Conservation (phyloP, 148 eudicot genomes). For the Nepenthes mirabilis region DNA sequence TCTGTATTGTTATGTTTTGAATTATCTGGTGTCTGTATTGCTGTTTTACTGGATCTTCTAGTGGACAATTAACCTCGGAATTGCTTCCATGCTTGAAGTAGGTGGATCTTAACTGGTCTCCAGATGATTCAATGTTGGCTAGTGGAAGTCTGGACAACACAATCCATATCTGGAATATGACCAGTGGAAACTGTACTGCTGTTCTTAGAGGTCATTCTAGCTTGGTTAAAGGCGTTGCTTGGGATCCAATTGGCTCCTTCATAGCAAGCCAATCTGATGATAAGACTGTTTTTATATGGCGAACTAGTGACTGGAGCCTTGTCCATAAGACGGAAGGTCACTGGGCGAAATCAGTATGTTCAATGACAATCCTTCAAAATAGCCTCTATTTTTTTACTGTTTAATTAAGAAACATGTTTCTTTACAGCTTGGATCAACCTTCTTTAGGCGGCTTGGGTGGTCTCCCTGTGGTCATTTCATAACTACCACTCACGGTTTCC, state of each 20-base stretch:
- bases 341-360: constrained; percentile 86
- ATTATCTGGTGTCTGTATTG: constrained; percentile 25
- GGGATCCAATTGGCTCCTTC: constrained; percentile 92
- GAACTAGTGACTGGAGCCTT: constrained; percentile 91
- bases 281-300: constrained; percentile 90
- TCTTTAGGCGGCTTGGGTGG: constrained; percentile 93
- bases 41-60: constrained; percentile 1
- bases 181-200: constrained; percentile 85
- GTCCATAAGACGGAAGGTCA: constrained; percentile 90
- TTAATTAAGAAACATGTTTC: constrained; percentile 10
- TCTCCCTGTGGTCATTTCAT: constrained; percentile 93
- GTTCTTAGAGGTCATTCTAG: constrained; percentile 96
- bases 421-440: constrained; percentile 87
- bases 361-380: not conserved
- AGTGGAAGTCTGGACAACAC: constrained; percentile 97
- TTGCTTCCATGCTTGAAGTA: constrained; percentile 69
- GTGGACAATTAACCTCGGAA: constrained; percentile 25
- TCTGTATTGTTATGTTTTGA: no score
- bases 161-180: constrained; percentile 88
- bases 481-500: constrained; percentile 92
- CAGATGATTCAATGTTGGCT: constrained; percentile 88
- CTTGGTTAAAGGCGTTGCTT: constrained; percentile 85
- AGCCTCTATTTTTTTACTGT: constrained; percentile 1
- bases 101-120: constrained; percentile 99
- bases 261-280: constrained; percentile 91